phyloP scores from a whole-genome alignment of 2,329 filamentous ascomycete species.

The Phaeosphaeria sp. region DNA sequence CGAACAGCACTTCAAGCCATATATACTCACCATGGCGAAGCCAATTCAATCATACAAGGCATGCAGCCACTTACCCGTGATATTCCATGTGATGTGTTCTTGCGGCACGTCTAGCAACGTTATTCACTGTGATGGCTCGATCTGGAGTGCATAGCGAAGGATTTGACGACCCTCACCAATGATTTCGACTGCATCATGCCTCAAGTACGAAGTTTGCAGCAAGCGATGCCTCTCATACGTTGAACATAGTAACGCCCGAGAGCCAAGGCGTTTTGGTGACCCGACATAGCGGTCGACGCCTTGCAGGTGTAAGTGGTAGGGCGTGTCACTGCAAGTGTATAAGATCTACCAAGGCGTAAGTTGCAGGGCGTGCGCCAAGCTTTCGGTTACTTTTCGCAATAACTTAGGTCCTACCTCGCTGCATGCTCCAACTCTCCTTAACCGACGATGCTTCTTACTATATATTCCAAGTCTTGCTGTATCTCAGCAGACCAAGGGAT shows the following conservation, averaged over 20 bases:
- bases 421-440: too few relatives aligned
- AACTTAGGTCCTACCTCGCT: background rate
- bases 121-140: too few relatives aligned
- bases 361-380: background rate
- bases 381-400: background rate
- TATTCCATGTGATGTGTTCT: too few relatives aligned
- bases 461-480: too few relatives aligned
- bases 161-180: too few relatives aligned
- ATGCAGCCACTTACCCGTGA: background rate
- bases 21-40: background rate
- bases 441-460: too few relatives aligned
- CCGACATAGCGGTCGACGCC: background rate
- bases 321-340: background rate
- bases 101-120: background rate
- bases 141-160: too few relatives aligned
- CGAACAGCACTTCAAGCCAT: background rate
- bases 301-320: background rate
- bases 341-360: background rate
- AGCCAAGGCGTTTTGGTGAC: background rate
- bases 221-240: background rate
- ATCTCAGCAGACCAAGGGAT: too few relatives aligned
- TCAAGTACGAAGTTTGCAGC: background rate
- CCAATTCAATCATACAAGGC: background rate
- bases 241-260: background rate
- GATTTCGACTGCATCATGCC: background rate